Evolutionary conservation across 208 protist genomes (phyloP).

Genomic region (Acanthamoeba healyi): DNA sequence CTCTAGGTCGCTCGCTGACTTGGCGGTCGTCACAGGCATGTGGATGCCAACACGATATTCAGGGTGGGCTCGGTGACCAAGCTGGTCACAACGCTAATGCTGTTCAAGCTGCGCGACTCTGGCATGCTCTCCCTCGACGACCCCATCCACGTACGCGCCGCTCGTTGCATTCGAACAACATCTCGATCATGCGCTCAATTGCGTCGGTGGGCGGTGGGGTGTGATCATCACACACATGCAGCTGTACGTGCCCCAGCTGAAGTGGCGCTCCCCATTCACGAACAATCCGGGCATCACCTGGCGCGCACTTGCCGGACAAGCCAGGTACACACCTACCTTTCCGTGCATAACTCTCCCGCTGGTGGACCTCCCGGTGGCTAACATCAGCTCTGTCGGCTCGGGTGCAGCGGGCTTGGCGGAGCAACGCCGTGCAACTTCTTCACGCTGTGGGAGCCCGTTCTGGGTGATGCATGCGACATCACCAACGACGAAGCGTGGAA

Average conservation of each 20-base stretch:
- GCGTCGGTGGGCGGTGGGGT: no score
- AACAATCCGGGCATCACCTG: slow-evolving; percentile 66
- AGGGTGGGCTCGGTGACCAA: slow-evolving; percentile 41
- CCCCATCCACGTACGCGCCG: not conserved
- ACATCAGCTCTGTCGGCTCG: not conserved
- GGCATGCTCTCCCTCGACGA: slow-evolving; percentile 55
- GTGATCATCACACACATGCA: not conserved
- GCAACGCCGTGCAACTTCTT: slow-evolving; percentile 62
- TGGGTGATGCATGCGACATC: slow-evolving; percentile 54
- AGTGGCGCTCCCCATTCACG: not conserved
- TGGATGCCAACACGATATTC: slow-evolving; percentile 54
- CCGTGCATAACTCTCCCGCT: no score
- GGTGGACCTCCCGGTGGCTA: no score
- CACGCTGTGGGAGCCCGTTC: slow-evolving; percentile 4
- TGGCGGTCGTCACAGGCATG: not conserved
- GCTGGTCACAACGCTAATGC: slow-evolving; percentile 48
- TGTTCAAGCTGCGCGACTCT: slow-evolving; percentile 38
- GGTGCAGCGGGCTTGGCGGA: not conserved
- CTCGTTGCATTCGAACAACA: not conserved
- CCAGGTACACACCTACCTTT: not conserved
- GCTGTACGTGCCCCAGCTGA: slow-evolving; percentile 36
- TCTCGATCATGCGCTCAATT: no score
- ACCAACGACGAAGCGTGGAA: slow-evolving; percentile 61
- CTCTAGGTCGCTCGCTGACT: no score
- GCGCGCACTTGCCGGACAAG: slow-evolving; percentile 33